Percentiles rank a stretch among this genome's conserved stretches.
phyloP scores from a whole-genome alignment of 1,139 yeast genomes.

The Yamadazyma triangularis region DNA sequence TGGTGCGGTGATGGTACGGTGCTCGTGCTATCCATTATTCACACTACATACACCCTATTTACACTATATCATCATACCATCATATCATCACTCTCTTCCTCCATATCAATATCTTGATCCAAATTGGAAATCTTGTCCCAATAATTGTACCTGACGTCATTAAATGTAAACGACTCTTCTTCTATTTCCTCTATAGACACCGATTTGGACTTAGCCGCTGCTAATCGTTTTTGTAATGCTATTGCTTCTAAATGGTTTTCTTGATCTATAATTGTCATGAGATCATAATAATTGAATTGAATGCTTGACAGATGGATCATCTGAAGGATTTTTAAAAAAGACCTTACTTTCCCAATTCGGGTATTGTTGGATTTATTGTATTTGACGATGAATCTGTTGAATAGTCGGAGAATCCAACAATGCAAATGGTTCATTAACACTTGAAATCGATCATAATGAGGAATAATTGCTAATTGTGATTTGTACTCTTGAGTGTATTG shows the following conservation, averaged over 20 bases:
- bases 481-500: conserved; percentile 18
- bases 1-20: no score
- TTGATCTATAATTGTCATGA: conserved; percentile 13
- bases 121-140: conserved; percentile 30
- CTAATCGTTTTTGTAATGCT: not conserved
- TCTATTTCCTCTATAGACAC: conserved; percentile 12
- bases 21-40: no score
- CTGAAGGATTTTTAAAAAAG: conserved; percentile 16
- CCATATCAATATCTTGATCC: conserved; percentile 22
- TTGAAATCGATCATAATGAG: conserved; percentile 22
- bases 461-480: conserved; percentile 12
- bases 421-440: conserved; percentile 28
- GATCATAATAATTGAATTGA: conserved; percentile 5
- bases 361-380: conserved; percentile 21
- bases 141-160: conserved; percentile 28
- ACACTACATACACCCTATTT: no score
- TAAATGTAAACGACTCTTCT: conserved; percentile 8
- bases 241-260: not conserved
- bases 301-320: not conserved
- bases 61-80: no score
- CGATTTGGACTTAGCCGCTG: conserved; percentile 2
- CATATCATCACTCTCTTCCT: no score
- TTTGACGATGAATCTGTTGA: conserved; percentile 30
- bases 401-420: conserved; percentile 34
- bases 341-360: conserved; percentile 17